These are phyloP conservation scores for Cicer arietinum DNA, from an alignment of 306 rosid species.

Conservation along the genomic window DNA sequence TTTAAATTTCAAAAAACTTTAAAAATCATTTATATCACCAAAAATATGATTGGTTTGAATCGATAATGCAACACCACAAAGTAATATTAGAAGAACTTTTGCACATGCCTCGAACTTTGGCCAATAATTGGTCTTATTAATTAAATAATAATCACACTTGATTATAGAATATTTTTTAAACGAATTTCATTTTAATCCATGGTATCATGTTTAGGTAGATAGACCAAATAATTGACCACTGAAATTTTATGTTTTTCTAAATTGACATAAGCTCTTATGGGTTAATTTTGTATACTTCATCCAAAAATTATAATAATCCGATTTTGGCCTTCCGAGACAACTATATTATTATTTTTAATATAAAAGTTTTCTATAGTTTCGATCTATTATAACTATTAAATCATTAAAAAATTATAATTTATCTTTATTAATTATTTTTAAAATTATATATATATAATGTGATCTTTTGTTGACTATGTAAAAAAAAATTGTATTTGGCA, in stretches of 20 bases:
- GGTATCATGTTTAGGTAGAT: conserved; percentile 28
- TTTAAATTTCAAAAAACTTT: no score
- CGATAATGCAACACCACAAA: background rate
- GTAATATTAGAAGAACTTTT: conserved; percentile 11
- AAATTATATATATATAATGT: no score
- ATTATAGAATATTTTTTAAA: conserved; percentile 43
- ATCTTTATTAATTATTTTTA: no score
- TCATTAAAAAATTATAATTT: no score
- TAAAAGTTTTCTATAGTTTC: no score
- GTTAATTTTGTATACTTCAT: conserved; percentile 15
- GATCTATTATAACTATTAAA: no score
- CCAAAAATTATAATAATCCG: background rate
- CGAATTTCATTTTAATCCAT: background rate
- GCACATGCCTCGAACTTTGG: conserved; percentile 35
- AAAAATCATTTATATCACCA: no score
- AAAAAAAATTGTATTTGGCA: no score
- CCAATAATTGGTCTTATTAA: conserved; percentile 34
- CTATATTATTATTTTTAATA: no score
- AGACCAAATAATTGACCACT: conserved; percentile 43
- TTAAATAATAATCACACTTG: conserved; percentile 35
- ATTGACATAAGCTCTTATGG: background rate
- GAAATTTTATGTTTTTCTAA: background rate
- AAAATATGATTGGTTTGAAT: no score
- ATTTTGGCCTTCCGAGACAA: background rate
- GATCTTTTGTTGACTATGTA: no score